These are phyloP conservation scores for Macadamia tetraphylla DNA, from an alignment of 164 flowering plant genomes.

Conservation along the genomic window DNA sequence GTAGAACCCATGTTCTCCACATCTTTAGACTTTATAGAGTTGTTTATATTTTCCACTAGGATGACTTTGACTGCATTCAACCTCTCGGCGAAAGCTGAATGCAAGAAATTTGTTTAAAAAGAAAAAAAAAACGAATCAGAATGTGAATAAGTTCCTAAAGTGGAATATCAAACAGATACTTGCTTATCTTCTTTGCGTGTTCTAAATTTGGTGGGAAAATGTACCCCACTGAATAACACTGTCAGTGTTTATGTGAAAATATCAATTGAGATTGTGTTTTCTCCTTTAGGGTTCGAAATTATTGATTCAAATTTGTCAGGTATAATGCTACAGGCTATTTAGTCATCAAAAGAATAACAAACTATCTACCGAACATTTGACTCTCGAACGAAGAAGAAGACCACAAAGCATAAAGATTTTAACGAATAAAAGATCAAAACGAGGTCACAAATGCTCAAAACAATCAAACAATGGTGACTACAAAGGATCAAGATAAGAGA, in stretches of 20 bases:
- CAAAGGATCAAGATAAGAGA: not conserved
- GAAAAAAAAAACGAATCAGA: not conserved
- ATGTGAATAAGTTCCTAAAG: not conserved
- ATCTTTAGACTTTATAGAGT: slow-evolving; percentile 17
- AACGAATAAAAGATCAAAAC: not conserved
- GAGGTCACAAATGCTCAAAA: not conserved
- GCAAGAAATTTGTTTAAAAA: not conserved
- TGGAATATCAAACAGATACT: too few species aligned
- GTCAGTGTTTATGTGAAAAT: too few species aligned
- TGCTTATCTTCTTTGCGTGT: too few species aligned
- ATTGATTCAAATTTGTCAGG: too few species aligned
- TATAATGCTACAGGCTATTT: too few species aligned
- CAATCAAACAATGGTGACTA: not conserved
- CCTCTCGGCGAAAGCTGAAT: slow-evolving; percentile 47
- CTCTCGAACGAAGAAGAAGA: not conserved
- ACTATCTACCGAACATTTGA: not conserved
- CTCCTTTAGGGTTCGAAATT: too few species aligned
- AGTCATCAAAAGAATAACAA: too few species aligned
- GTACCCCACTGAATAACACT: too few species aligned
- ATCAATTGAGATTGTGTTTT: too few species aligned
- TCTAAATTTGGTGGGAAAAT: too few species aligned
- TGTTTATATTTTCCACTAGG: slow-evolving; percentile 13
- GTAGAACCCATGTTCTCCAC: slow-evolving; percentile 8
- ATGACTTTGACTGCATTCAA: slow-evolving; percentile 24
- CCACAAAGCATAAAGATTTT: not conserved